These are phyloP conservation scores for Annulohypoxylon stygium DNA, from an alignment of 495 filamentous ascomycete genomes.

Conservation along the genomic window DNA sequence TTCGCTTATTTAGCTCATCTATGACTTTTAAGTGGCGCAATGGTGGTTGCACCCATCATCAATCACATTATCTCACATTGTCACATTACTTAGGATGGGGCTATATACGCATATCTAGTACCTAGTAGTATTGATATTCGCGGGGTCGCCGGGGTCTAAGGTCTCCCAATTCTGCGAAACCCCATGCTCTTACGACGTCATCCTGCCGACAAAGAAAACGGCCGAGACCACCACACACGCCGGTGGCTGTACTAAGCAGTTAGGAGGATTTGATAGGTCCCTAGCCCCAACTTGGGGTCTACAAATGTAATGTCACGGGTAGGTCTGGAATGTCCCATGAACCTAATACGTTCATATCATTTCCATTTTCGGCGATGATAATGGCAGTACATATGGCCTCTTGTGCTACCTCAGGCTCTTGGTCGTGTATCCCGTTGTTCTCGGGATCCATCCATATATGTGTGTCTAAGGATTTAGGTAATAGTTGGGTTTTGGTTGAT, in stretches of 20 bases:
- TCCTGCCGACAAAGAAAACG: conserved; percentile 32
- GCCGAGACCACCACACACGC: conserved; percentile 35
- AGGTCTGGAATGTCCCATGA: conserved; percentile 33
- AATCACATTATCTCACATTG: conserved; percentile 9
- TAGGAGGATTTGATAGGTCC: background rate
- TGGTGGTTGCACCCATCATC: conserved; percentile 27
- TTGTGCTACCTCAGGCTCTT: conserved; percentile 18
- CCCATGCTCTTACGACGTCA: conserved; percentile 39
- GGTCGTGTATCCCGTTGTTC: conserved; percentile 11
- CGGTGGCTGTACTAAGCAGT: conserved; percentile 16
- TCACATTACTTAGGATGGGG: conserved; percentile 20
- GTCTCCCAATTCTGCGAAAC: conserved; percentile 29
- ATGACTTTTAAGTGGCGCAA: conserved; percentile 28
- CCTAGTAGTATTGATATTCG: conserved; percentile 17
- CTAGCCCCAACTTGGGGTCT: conserved; percentile 11
- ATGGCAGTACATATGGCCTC: background rate
- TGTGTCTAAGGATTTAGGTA: background rate
- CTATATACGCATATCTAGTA: conserved; percentile 20
- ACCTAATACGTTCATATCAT: conserved; percentile 17
- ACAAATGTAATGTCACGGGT: conserved; percentile 18
- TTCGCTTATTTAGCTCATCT: conserved; percentile 21
- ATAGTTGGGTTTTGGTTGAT: background rate
- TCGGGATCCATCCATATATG: background rate
- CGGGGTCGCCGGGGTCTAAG: conserved; percentile 46
- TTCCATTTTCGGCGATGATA: conserved; percentile 11